phyloP scores from a whole-genome alignment of 2,329 filamentous ascomycete genomes.

The Pseudomassariella vexata region DNA sequence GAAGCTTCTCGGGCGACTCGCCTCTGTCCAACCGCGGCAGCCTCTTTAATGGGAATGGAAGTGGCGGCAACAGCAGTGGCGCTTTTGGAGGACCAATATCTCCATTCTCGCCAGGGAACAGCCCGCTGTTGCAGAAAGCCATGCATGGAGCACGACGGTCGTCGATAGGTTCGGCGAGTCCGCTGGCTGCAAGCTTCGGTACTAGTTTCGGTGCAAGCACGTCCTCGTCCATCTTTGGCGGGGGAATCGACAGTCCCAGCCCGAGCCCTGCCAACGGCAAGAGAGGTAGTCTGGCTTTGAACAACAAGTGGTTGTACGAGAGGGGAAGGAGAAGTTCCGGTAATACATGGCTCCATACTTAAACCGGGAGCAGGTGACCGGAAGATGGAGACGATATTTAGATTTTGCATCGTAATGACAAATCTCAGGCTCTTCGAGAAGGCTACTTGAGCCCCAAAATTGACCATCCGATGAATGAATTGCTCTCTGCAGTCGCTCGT shows the following conservation, averaged over 20 bases:
- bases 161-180: slow-evolving; percentile 54
- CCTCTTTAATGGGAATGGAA: slow-evolving; percentile 25
- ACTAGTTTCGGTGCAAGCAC: slow-evolving; percentile 42
- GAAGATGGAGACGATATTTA: neutral
- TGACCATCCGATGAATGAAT: too few relatives aligned
- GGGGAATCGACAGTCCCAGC: slow-evolving; percentile 63
- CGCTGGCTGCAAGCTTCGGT: slow-evolving; percentile 60
- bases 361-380: neutral
- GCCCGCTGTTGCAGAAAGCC: slow-evolving; percentile 63
- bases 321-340: slow-evolving; percentile 58
- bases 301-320: slow-evolving; percentile 94
- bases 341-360: slow-evolving; percentile 29
- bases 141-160: slow-evolving; percentile 51
- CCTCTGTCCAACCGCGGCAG: slow-evolving; percentile 28
- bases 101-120: slow-evolving; percentile 38
- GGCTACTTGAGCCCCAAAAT: too few relatives aligned
- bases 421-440: neutral
- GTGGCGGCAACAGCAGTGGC: slow-evolving; percentile 18
- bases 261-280: slow-evolving; percentile 57
- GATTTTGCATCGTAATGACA: neutral
- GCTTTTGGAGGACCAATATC: slow-evolving; percentile 27
- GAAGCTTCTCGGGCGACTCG: slow-evolving; percentile 50
- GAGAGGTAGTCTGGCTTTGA: slow-evolving; percentile 70
- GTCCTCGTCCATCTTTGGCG: slow-evolving; percentile 42
- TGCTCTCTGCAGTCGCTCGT: too few relatives aligned